phyloP scores from a whole-genome alignment of 768 basidiomycete genomes.

The Trametes gibbosa region DNA sequence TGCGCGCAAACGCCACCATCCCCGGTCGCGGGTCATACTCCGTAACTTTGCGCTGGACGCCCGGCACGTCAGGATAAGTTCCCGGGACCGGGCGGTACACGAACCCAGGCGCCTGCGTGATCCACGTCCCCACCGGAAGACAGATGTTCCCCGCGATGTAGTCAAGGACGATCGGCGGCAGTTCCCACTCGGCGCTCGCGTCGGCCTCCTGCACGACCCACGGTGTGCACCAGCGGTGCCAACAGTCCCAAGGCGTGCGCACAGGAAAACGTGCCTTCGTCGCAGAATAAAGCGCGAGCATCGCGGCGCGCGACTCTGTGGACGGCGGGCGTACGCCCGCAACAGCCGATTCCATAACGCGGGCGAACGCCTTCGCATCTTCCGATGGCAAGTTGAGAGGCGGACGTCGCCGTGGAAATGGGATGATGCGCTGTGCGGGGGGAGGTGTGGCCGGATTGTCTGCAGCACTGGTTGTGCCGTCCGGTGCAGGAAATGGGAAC shows the following conservation, averaged over 20 bases:
- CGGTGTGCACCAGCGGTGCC: conserved; percentile 23
- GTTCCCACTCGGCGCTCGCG: not conserved
- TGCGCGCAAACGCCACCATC: conserved; percentile 11
- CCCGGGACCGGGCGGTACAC: conserved; percentile 12
- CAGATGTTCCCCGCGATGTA: conserved; percentile 11
- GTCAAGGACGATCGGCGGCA: conserved; percentile 6
- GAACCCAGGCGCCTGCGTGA: not conserved
- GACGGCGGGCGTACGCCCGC: conserved; percentile 8
- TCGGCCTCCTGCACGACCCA: conserved; percentile 1
- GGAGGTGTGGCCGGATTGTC: not conserved
- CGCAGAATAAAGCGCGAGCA: conserved; percentile 10
- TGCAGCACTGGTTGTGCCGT: not conserved
- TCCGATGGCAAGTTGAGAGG: conserved; percentile 7
- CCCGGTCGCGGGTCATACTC: conserved; percentile 12
- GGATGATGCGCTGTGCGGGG: conserved; percentile 4
- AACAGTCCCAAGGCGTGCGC: conserved; percentile 20
- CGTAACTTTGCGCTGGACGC: conserved; percentile 10
- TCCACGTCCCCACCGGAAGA: conserved; percentile 9
- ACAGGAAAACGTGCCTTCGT: conserved; percentile 13
- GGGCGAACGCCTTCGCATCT: conserved; percentile 10
- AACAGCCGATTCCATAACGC: conserved; percentile 11
- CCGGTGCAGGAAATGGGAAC: not conserved
- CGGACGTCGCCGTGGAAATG: conserved; percentile 11
- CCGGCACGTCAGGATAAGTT: conserved; percentile 16
- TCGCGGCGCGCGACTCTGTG: conserved; percentile 11